phyloP scores from a whole-genome alignment of 495 filamentous ascomycete genomes.

The Jackrogersella minutella region DNA sequence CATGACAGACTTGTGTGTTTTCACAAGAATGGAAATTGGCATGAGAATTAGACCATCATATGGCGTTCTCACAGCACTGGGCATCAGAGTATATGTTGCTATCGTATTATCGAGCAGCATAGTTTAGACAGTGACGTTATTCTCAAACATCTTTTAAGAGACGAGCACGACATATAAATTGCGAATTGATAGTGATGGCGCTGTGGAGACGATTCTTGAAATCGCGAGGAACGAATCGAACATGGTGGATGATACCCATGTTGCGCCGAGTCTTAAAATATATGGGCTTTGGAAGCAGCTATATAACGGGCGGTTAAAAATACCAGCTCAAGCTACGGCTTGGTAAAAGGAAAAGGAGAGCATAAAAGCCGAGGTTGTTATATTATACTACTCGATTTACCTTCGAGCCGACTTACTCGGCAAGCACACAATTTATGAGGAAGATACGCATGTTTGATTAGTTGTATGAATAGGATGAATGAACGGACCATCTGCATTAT shows the following conservation, averaged over 20 bases:
- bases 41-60: neutral
- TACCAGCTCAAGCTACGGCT: neutral
- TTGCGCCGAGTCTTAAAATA: neutral
- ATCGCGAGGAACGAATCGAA: neutral
- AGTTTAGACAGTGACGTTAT: too few relatives aligned
- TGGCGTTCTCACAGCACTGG: neutral
- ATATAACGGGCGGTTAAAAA: neutral
- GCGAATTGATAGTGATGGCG: too few relatives aligned
- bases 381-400: neutral
- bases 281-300: neutral
- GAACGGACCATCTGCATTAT: neutral
- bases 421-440: neutral
- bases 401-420: neutral
- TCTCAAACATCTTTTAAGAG: neutral
- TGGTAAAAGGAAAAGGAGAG: neutral
- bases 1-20: too few relatives aligned
- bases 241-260: neutral
- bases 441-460: neutral
- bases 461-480: slow-evolving; percentile 1
- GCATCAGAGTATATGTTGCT: neutral
- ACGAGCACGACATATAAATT: neutral
- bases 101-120: too few relatives aligned
- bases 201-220: neutral
- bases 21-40: neutral
- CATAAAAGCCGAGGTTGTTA: neutral